Conservation (phyloP, 345 rosid genomes). For the Chamaenerion angustifolium region DNA sequence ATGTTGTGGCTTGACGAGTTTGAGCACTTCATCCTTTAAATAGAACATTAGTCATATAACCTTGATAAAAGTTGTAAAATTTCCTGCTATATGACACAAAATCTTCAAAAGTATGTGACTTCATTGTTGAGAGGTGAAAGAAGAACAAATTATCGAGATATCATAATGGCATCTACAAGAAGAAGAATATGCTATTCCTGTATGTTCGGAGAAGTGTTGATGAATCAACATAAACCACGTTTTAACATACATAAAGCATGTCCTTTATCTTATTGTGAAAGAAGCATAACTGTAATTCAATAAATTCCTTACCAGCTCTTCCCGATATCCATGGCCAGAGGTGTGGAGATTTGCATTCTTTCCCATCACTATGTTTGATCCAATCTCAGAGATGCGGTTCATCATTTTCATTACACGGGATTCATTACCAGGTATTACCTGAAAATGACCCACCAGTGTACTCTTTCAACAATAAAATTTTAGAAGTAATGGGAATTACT, state of each 20-base stretch:
- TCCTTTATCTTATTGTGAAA: neutral
- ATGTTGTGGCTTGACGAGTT: constrained; percentile 95
- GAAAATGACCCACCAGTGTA: constrained; percentile 7
- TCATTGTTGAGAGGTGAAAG: neutral
- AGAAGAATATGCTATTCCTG: no score
- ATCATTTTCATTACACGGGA: constrained; percentile 95
- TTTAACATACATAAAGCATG: neutral
- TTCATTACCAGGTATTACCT: constrained; percentile 99
- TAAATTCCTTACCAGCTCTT: constrained; percentile 54
- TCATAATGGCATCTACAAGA: no score
- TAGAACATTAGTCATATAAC: constrained; percentile 3
- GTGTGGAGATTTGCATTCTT: constrained; percentile 76
- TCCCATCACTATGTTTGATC: constrained; percentile 84
- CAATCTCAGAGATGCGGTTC: constrained; percentile 88
- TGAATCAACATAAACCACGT: neutral
- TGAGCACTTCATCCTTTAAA: constrained; percentile 88
- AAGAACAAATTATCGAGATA: neutral
- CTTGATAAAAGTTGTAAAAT: neutral
- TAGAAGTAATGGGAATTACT: no score
- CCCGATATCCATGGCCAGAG: constrained; percentile 97
- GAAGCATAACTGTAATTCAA: neutral
- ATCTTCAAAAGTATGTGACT: no score
- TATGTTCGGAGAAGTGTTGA: no score
- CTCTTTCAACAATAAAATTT: no score
- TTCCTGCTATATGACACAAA: neutral